Conservation (phyloP, 805 yeast genomes). For the Candida bentonensis region DNA sequence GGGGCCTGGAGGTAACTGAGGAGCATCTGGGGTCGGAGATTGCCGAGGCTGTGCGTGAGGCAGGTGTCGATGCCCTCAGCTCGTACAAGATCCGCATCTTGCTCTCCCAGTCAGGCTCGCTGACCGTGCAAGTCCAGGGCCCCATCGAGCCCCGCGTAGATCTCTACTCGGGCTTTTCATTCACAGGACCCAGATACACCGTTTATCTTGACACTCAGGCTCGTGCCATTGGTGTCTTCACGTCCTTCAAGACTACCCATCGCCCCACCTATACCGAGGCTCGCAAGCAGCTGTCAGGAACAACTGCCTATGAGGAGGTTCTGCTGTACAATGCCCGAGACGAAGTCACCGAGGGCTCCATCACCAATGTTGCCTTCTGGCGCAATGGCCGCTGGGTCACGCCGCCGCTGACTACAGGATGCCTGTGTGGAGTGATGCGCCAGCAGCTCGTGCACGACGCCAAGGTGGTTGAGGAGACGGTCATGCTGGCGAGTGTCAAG, state of each 20-base stretch:
- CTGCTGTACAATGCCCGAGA: conserved; percentile 47
- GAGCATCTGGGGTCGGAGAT: conserved; percentile 29
- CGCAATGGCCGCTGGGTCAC: conserved; percentile 55
- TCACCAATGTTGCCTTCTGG: conserved; percentile 62
- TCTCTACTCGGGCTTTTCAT: conserved; percentile 10
- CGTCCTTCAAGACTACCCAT: conserved; percentile 74
- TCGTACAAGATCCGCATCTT: conserved; percentile 35
- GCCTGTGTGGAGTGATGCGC: conserved; percentile 74
- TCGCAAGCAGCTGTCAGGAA: conserved; percentile 27
- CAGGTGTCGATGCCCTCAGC: conserved; percentile 7
- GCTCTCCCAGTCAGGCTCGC: conserved; percentile 23
- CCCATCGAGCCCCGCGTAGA: conserved; percentile 12
- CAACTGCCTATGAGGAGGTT: conserved; percentile 36
- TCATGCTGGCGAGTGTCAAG: conserved; percentile 32
- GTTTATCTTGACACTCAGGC: conserved; percentile 46
- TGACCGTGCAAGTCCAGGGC: conserved; percentile 21
- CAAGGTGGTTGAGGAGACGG: conserved; percentile 37
- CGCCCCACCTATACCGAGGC: conserved; percentile 51
- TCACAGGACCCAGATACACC: conserved; percentile 29
- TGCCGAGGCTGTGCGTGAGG: neutral
- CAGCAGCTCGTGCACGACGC: conserved; percentile 44
- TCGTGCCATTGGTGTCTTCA: conserved; percentile 52
- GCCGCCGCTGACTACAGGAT: conserved; percentile 63
- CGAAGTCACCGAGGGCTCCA: conserved; percentile 66
- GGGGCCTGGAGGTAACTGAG: conserved; percentile 28